Evolutionary conservation across 2,329 filamentous ascomycete species (phyloP).

Genomic region (Chaetothyriales sp.): DNA sequence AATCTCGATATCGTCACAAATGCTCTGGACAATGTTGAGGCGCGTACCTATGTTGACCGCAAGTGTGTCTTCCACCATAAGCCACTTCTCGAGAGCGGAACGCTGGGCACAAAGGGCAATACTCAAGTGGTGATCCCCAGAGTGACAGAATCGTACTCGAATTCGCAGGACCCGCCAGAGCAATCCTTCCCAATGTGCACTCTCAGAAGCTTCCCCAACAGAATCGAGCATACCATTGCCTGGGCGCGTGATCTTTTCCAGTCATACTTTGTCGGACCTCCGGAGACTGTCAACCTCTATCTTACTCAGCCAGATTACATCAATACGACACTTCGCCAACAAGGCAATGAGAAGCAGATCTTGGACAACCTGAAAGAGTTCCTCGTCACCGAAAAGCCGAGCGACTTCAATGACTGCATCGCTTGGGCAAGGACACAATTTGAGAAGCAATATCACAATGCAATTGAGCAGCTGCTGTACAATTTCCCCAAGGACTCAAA

Average conservation of each 20-base stretch:
- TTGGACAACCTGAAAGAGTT: constrained; percentile 81
- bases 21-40: constrained; percentile 92
- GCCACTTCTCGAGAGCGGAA: constrained; percentile 88
- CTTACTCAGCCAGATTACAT: constrained; percentile 84
- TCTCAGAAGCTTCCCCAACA: constrained; percentile 90
- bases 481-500: constrained; percentile 93
- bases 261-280: constrained; percentile 79
- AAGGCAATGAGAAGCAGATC: constrained; percentile 87
- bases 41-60: constrained; percentile 87
- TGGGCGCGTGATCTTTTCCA: constrained; percentile 97
- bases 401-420: constrained; percentile 90
- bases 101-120: constrained; percentile 97
- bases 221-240: constrained; percentile 95
- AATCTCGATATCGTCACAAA: constrained; percentile 84
- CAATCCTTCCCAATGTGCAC: constrained; percentile 99
- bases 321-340: constrained; percentile 72
- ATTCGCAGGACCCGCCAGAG: constrained; percentile 91
- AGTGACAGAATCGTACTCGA: constrained; percentile 92
- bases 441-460: constrained; percentile 93
- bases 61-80: constrained; percentile 98
- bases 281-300: constrained; percentile 88
- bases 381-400: constrained; percentile 77
- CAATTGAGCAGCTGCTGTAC: constrained; percentile 84
- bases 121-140: constrained; percentile 86
- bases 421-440: constrained; percentile 89